Evolutionary conservation across 352 stramenopile species (phyloP), one percentile per base, ranked within the genome.

Genomic region (Globisporangium iwayamae): DNA sequence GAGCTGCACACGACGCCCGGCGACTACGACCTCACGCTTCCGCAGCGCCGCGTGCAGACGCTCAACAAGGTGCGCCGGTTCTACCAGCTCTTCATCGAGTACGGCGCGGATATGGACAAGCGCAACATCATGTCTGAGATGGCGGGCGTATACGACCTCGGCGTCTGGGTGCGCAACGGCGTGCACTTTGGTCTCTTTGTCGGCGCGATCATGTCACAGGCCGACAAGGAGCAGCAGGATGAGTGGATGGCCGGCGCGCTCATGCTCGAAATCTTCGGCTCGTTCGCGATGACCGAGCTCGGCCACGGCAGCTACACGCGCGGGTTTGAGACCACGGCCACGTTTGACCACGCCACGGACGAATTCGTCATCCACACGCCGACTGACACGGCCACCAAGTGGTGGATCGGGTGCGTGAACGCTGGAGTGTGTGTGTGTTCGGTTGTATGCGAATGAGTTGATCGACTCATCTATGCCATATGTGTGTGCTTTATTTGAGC

Each of bases 361-460:
- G 92, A 96, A 72, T 99, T 96, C 60, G 81, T 97, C 39, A 97
- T 99, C 61, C 74, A 99, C 76, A 97, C 93, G 32, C 97, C 97
- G 0, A 98, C 94, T 10, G 69, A 98, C 47, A 98, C 90, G 10
- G 93, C 86, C 43, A 89, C 84, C 65, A 99, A 99, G 73, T 99
- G 97, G 83, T 99, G 96, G 97, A 48, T 48, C 16, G 43, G 43
- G 43, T 48, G 43, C 43, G 43, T 48, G 43, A 48, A 48, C n/a
- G 11, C 39, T 20, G n/a, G 18, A n/a, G 32, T 36, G 25, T 28
- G 25, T 25, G 22, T 28, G 25, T 28, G 32, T 36, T 36, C 7
- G 32, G 32, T 8, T 11, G 13, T 6, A 48, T 48, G 43, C 16
- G 18, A 22, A 20, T 48, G 43, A 20, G 18, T 48, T 47, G 41